Evolutionary conservation across 495 filamentous ascomycete genomes (phyloP), one percentile per base, ranked within the genome.

Genomic region (Neurospora sp.): DNA sequence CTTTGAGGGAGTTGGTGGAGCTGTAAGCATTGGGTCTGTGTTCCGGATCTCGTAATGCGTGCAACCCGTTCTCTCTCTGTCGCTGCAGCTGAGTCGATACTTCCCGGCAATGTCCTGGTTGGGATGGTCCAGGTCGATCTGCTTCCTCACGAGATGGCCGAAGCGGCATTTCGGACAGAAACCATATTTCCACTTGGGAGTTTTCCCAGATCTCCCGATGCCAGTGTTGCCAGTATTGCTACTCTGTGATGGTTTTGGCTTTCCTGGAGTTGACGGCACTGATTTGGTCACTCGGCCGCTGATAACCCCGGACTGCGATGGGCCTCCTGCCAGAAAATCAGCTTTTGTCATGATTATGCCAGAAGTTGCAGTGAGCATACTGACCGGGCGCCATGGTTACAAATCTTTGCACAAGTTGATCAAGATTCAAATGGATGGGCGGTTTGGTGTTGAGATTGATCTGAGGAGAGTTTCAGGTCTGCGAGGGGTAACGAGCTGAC

Each of bases 1-100:
- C 14, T 38, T 69, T 11, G 35, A 38, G 14, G 65, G 70, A 6
- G 70, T 35, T 40, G 39, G 22, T 3, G 61, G 53, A 31, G 4
- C 48, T 16, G 40, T 35, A 31, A 61, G 46, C 35, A 53, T 44
- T 14, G 76, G 72, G 35, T 73, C 74, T 9, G 20, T 41, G 27
- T 70, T 41, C 35, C 69, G 2, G 68, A 71, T 40, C 65, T 76
- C 44, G 27, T 37, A 70, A 16, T 68, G 70, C 1, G 22, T 16
- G 72, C 76, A 77, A 8, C 72, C 72, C 11, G n/a, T 39, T 16
- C 53, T 65, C 41, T 39, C 39, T 37, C 42, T 42, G 44, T 75
- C 68, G 71, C 75, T 76, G 73, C 75, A 76, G 18, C 69, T 65
- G 65, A 73, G 74, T 14, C 69, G 70, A 39, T 69, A 72, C 31